These are phyloP conservation scores for Guadua angustifolia DNA, from an alignment of 176 grass and related monocot species.

Conservation along the genomic window DNA sequence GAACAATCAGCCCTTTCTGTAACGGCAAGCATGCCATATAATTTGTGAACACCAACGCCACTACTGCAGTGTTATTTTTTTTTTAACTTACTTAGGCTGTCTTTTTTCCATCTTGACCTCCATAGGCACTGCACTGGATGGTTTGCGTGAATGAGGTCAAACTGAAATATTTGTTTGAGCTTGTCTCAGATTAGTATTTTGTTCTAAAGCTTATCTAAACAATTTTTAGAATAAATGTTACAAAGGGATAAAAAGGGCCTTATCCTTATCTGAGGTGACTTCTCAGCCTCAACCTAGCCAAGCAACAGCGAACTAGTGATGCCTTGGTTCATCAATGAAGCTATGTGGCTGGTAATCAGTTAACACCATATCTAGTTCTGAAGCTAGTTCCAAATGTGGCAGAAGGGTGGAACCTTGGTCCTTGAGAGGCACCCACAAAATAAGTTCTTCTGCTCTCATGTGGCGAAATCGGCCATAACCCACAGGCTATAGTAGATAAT, in stretches of 20 bases:
- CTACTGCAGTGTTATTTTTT: conserved; percentile 1
- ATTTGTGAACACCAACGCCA: background rate
- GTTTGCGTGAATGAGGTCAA: background rate
- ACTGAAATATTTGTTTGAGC: conserved; percentile 8
- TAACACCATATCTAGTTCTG: background rate
- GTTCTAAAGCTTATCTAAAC: background rate
- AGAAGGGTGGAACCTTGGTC: background rate
- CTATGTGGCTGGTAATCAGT: background rate
- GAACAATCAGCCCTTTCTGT: background rate
- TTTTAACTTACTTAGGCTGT: background rate
- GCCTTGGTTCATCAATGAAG: background rate
- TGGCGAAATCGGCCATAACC: background rate
- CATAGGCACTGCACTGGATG: background rate
- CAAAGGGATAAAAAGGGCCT: background rate
- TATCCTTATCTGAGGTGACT: background rate
- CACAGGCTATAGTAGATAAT: background rate
- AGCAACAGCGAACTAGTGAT: background rate
- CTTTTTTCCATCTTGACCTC: background rate
- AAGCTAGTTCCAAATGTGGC: conserved; percentile 2
- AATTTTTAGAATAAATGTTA: background rate
- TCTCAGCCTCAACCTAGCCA: background rate
- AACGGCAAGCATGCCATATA: background rate
- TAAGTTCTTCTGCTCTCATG: background rate
- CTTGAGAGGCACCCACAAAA: background rate
- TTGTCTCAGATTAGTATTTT: background rate